Base-by-base conservation (phyloP, 148 eudicot genomes). In the Fallopia convolvulus region DNA sequence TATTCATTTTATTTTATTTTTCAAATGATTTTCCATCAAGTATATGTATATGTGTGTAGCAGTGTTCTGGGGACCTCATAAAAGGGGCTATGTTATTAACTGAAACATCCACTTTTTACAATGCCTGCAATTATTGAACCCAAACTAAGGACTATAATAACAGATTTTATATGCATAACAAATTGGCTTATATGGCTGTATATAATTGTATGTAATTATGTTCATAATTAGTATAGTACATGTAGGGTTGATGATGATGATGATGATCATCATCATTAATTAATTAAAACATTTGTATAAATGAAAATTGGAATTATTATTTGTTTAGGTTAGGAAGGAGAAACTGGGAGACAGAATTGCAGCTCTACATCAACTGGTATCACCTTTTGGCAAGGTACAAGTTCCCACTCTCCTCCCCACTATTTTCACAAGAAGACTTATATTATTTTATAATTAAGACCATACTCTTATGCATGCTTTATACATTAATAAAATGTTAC, bases 331-430 rank as follows among this genome's bases (percentile, higher is more conserved):
- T 18, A 78, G 89, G 75, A 88, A 87, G 84, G 92, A 89, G 82
- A 89, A 89, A 70, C 56, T 89, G 32, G 92, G 92, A 81, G 92
- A 89, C 75, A 83, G 88, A 83, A 85, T 87, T 41, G 88, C 92
- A 79, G 82, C 88, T 71, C 86, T 89, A 48, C 92, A 89, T 79
- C 89, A 86, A 78, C 72, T 89, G 77, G 90, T 89, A 49, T 86
- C 92, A 72, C 92, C 92, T 80, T 89, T 89, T 77, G 92, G 92
- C 85, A 89, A 89, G 92, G 92, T 85, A 85, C 47, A 79, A 46
- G 58, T 47, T 33, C 73, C 73, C 48, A 56, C 75, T 46, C 50
- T 73, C 32, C 52, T 44, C 53, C 39, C 78, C 71, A 56, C 52
- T 61, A 36, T 23, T 53, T 23, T 60, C 49, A 72, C 30, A 18